Percentiles rank a stretch among this genome's conserved stretches.
Evolutionary conservation across 1,284 basidiomycete genomes (phyloP).

Genomic region (Gymnopus androsaceus): DNA sequence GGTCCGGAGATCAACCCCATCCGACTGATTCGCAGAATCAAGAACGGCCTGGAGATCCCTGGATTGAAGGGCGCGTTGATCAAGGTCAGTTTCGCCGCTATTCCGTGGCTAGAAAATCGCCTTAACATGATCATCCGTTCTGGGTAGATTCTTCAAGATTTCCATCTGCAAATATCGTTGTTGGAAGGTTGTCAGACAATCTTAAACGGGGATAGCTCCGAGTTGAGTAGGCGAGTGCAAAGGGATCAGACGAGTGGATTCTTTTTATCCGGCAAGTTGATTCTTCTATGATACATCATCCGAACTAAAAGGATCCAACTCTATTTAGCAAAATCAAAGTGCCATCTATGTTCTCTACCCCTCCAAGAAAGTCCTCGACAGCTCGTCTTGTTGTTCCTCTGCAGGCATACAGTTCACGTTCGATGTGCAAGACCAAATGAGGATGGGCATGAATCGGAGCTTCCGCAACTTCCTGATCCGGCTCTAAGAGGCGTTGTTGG

Average conservation of each 20-base stretch:
- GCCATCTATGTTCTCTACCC: constrained; percentile 65
- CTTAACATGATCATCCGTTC: neutral
- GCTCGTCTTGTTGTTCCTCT: constrained; percentile 77
- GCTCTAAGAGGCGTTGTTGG: constrained; percentile 44
- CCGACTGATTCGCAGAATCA: constrained; percentile 90
- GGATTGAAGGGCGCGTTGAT: constrained; percentile 93
- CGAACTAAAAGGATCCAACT: no score
- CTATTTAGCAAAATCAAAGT: constrained; percentile 55
- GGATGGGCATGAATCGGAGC: constrained; percentile 38
- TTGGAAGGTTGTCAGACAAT: constrained; percentile 90
- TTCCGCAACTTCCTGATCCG: constrained; percentile 55
- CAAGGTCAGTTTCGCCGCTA: constrained; percentile 46
- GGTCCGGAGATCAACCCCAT: constrained; percentile 97
- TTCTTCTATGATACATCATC: neutral
- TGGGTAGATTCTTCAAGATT: constrained; percentile 82
- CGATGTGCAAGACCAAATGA: constrained; percentile 63
- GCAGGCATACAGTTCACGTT: constrained; percentile 85
- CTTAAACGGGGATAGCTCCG: constrained; percentile 77
- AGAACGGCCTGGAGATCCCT: constrained; percentile 94
- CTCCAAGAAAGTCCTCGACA: constrained; percentile 62
- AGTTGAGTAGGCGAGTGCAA: constrained; percentile 72
- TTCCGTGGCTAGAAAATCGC: neutral
- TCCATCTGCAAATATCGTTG: constrained; percentile 87
- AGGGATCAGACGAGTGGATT: constrained; percentile 78
- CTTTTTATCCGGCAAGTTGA: constrained; percentile 64